A percentile compares a stretch with the other conserved stretches of the same genome.
phyloP scores from a whole-genome alignment of 2,329 filamentous ascomycete species.

The Cryphonectria parasitica region DNA sequence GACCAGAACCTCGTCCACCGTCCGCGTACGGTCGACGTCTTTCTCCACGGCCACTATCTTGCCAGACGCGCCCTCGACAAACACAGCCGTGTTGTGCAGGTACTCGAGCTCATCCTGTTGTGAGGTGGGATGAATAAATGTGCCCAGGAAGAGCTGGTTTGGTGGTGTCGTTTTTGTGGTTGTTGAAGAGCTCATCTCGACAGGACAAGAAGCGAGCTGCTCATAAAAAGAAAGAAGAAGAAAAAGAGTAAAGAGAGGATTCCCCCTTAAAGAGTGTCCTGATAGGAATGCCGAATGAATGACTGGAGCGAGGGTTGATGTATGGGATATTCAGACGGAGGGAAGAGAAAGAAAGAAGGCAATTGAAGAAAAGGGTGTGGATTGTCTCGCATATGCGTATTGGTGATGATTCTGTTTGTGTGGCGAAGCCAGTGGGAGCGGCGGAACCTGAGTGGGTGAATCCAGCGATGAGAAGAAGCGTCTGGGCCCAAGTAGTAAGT shows the following conservation, averaged over 20 bases:
- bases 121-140: constrained; percentile 57
- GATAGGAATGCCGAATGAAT: neutral
- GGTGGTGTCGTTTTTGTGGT: constrained; percentile 24
- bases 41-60: constrained; percentile 54
- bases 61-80: constrained; percentile 51
- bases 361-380: neutral
- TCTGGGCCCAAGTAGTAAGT: too few relatives aligned
- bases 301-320: neutral
- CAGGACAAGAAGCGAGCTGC: neutral
- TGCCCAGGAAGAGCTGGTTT: constrained; percentile 57
- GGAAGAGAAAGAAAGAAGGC: neutral
- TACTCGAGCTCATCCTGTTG: constrained; percentile 54
- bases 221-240: neutral
- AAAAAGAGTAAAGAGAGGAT: neutral
- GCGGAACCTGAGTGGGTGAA: neutral
- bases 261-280: neutral
- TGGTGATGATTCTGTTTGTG: constrained; percentile 5
- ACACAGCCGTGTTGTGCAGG: constrained; percentile 54
- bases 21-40: constrained; percentile 39
- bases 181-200: neutral
- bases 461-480: neutral
- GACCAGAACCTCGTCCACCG: constrained; percentile 42
- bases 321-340: neutral
- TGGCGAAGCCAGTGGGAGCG: neutral
- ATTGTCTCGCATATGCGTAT: constrained; percentile 10